These are phyloP conservation scores for Aspergillus flavus DNA, from an alignment of 2,329 filamentous ascomycete genomes.

Conservation along the genomic window DNA sequence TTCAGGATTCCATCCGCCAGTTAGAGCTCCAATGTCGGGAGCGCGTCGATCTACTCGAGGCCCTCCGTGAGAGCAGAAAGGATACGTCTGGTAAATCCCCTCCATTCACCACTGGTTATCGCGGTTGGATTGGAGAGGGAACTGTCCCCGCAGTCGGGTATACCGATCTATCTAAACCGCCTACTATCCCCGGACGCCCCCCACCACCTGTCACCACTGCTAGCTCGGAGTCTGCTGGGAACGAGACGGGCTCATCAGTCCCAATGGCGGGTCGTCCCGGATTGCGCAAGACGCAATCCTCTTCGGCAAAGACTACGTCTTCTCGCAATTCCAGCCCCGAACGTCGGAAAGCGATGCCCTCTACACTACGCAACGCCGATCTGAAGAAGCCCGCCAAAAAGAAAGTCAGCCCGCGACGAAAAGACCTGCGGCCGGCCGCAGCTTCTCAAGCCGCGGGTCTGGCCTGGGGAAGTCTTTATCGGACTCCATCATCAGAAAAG, in stretches of 20 bases:
- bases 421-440: conserved; percentile 55
- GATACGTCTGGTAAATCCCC: conserved; percentile 42
- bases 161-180: conserved; percentile 74
- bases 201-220: conserved; percentile 20
- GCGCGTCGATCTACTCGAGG: conserved; percentile 83
- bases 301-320: conserved; percentile 43
- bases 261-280: conserved; percentile 22
- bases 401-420: conserved; percentile 41
- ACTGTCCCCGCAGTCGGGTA: conserved; percentile 82
- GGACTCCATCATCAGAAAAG: conserved; percentile 29
- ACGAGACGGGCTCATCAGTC: conserved; percentile 2
- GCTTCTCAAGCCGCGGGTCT: conserved; percentile 65
- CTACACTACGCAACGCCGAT: conserved; percentile 55
- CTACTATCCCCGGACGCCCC: conserved; percentile 57
- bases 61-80: conserved; percentile 68
- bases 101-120: conserved; percentile 26
- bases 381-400: conserved; percentile 50
- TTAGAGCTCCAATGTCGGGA: conserved; percentile 93
- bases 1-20: conserved; percentile 78
- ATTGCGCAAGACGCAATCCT: conserved; percentile 32
- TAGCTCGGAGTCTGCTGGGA: conserved; percentile 25
- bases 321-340: conserved; percentile 64
- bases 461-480: conserved; percentile 56
- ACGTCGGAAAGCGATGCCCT: conserved; percentile 60
- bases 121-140: conserved; percentile 74